Evolutionary conservation across 1,284 basidiomycete genomes (phyloP), one percentile per base, ranked within the genome.

Genomic region (Fistulina hepatica): DNA sequence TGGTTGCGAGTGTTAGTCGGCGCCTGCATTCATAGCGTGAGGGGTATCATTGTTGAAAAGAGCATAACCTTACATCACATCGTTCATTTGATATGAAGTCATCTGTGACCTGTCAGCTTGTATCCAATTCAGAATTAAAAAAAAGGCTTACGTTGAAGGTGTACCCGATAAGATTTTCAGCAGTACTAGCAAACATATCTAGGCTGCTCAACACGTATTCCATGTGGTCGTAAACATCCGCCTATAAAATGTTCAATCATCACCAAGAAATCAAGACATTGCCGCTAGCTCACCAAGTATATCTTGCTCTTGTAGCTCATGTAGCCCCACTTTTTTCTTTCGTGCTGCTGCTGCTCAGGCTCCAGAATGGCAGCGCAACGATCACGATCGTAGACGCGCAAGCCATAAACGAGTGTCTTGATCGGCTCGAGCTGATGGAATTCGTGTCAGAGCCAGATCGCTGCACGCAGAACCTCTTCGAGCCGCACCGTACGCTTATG

Each of bases 191-290:
- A 47, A 79, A 80, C 73, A 79, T 81, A 45, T 81, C 77, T 38
- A 81, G 50, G 49, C 72, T 77, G 5, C 65, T 63, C 15, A 81
- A 52, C 30, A 77, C 72, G 52, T 76, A 77, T 48, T 80, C 76
- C 63, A 78, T 77, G 50, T 80, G 77, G 50, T 81, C 78, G 43
- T 69, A 67, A 11, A 82, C 78, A 51, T 81, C 77, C 12, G 77
- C 76, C 73, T 77, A 44, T 1, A 33, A 39, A 24, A 19, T 9
- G 12, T 11, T 44, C 24, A 45, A 37, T 26, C 21, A 34, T 9
- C 11, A 36, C 19, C 17, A 13, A 16, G 17, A 20, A 3, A n/a
- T 21, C 15, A 15, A 24, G 16, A 15, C 27, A 30, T 10, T 31
- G 36, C 12, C 13, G n/a, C 4, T 34, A 7, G 58, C 67, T 25